A percentile compares a stretch with the other conserved stretches of the same genome.
Evolutionary conservation across 2,329 filamentous ascomycete species (phyloP).

Genomic region (Alternaria hordeiaustralica): DNA sequence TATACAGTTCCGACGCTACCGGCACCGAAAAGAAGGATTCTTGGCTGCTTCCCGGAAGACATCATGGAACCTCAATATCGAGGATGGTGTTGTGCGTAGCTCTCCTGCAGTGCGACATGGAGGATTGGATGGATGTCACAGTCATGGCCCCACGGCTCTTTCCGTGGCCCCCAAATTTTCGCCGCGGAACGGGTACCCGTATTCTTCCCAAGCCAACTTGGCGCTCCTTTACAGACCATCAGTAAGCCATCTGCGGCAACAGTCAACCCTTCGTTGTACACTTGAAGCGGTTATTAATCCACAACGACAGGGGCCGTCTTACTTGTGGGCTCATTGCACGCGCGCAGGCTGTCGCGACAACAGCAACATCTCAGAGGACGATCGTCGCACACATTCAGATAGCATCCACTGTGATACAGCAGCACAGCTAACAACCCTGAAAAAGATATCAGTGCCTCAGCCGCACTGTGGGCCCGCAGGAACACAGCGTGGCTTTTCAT

Average conservation of each 20-base stretch:
- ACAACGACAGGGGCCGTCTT: neutral
- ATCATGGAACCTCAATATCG: neutral
- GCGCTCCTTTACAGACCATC: neutral
- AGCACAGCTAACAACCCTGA: neutral
- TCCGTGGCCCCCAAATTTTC: neutral
- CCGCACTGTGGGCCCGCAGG: neutral
- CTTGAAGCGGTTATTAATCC: neutral
- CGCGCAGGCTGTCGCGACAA: neutral
- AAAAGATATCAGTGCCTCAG: neutral
- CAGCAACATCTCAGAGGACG: neutral
- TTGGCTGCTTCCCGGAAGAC: constrained; percentile 16
- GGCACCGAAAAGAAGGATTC: constrained; percentile 51
- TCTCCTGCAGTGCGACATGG: neutral
- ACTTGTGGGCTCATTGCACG: neutral
- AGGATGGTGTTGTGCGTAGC: neutral
- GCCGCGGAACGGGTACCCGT: neutral
- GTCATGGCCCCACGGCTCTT: neutral
- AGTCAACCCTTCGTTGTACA: neutral
- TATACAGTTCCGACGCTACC: constrained; percentile 54
- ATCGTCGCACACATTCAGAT: neutral
- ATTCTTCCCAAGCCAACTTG: neutral
- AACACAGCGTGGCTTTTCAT: neutral
- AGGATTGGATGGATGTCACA: neutral
- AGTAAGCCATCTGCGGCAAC: neutral
- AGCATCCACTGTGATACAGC: neutral